Evolutionary conservation across 2,329 filamentous ascomycete species (phyloP), one percentile per base, ranked within the genome.

Genomic region (Lasiodiplodia sp.): DNA sequence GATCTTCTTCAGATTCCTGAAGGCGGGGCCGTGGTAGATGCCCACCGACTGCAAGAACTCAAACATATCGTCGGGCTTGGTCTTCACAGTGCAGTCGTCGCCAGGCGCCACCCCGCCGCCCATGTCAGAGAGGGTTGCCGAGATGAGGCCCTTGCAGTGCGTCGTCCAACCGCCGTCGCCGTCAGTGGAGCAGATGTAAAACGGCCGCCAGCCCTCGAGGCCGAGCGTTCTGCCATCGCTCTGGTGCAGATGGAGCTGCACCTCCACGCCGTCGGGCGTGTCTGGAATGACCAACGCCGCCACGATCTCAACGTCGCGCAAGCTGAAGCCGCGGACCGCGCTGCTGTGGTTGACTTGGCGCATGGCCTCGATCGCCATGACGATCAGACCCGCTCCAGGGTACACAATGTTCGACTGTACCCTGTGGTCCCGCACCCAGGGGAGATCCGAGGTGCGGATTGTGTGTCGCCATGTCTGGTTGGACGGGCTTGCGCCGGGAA

Each of bases 281-380:
- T 70, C 67, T 1, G 44, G 49, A 18, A 75, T 72, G 0, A 67
- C 38, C 28, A 68, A 18, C 2, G 58, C 67, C 16, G 21, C 51
- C 4, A 21, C 38, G 16, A 68, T 56, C 1, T 37, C n/a, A 10
- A 68, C 62, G 21, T 68, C 67, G n/a, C 60, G 49, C 16, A 68
- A 28, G 31, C 58, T 28, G 51, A 57, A 66, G 11, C 67, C 51
- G 40, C 52, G 34, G n/a, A 74, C 49, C 47, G 56, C 37, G 21
- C 58, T 25, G 47, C 69, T 65, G 2, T 52, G 67, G 23, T 60
- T 53, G 25, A 70, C 21, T 7, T 52, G 38, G 21, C 23, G 67
- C 23, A 60, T 44, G 67, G 72, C 77, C 69, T 79, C 77, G n/a
- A 79, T 69, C 2, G 73, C 75, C 72, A 78, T 75, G 14, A 70